A percentile compares a stretch with the other conserved stretches of the same genome.
These are phyloP conservation scores for Blastobotrys raffinosifermentans DNA, from an alignment of 1,139 yeast genomes.

Conservation along the genomic window DNA sequence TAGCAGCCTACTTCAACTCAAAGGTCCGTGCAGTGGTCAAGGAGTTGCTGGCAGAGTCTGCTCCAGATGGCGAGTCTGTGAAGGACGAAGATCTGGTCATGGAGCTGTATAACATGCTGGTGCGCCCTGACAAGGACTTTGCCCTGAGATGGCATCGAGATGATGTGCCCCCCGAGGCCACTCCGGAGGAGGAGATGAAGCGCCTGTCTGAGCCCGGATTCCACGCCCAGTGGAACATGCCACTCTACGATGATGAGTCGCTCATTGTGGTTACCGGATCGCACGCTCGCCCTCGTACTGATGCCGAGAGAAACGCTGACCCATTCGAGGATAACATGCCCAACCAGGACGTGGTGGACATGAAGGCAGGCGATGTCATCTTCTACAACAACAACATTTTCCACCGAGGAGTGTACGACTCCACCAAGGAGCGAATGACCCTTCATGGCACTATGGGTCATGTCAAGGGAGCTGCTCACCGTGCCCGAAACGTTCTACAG, in stretches of 20 bases:
- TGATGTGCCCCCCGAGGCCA: slow-evolving; percentile 46
- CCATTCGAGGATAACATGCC: slow-evolving; percentile 32
- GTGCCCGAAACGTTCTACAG: slow-evolving; percentile 50
- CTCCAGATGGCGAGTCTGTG: slow-evolving; percentile 43
- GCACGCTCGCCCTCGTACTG: slow-evolving; percentile 44
- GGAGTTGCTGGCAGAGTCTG: slow-evolving; percentile 36
- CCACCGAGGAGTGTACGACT: slow-evolving; percentile 46
- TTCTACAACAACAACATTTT: slow-evolving; percentile 51
- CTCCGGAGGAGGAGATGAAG: slow-evolving; percentile 43
- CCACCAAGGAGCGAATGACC: slow-evolving; percentile 42
- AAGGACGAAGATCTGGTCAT: slow-evolving; percentile 38
- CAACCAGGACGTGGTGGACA: slow-evolving; percentile 41
- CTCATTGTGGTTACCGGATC: slow-evolving; percentile 49
- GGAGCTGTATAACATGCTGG: slow-evolving; percentile 54
- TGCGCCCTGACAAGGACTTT: slow-evolving; percentile 51
- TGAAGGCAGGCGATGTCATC: slow-evolving; percentile 50
- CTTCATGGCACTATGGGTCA: slow-evolving; percentile 54
- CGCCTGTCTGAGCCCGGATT: slow-evolving; percentile 43
- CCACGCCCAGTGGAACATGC: slow-evolving; percentile 52
- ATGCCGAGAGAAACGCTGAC: slow-evolving; percentile 41
- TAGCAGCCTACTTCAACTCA: slow-evolving; percentile 12
- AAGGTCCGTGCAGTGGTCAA: slow-evolving; percentile 10
- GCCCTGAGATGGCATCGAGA: slow-evolving; percentile 56
- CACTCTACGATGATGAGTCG: slow-evolving; percentile 46
- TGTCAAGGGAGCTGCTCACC: slow-evolving; percentile 38